phyloP scores from a whole-genome alignment of 1,139 yeast genomes.

The Diutina neorugosa region DNA sequence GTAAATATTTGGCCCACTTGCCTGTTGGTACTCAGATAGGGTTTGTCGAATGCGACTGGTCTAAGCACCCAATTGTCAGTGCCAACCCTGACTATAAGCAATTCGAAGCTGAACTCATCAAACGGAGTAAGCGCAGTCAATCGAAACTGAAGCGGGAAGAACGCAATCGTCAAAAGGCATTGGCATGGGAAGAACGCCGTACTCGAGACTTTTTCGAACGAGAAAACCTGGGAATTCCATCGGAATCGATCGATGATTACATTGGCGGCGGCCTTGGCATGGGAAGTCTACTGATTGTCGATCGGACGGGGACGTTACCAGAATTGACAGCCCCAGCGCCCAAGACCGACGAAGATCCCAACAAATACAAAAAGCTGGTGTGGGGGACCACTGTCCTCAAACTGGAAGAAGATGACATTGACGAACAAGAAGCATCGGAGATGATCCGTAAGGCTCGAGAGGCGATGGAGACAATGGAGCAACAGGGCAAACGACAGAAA shows the following conservation, averaged over 20 bases:
- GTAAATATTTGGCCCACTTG: constrained; percentile 67
- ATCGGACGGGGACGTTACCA: constrained; percentile 1
- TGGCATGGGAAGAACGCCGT: constrained; percentile 47
- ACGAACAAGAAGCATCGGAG: constrained; percentile 27
- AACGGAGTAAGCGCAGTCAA: constrained; percentile 42
- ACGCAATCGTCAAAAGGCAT: constrained; percentile 45
- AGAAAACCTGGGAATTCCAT: constrained; percentile 30
- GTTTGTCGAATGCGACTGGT: constrained; percentile 81
- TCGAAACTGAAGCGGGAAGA: constrained; percentile 57
- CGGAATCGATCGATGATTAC: constrained; percentile 10
- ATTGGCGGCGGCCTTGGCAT: constrained; percentile 9
- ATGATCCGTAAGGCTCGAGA: constrained; percentile 38
- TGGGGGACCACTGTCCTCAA: constrained; percentile 52
- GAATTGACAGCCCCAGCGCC: constrained; percentile 4
- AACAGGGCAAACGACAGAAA: constrained; percentile 18
- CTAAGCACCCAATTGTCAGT: constrained; percentile 26
- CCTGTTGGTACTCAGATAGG: constrained; percentile 83
- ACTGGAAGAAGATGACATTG: constrained; percentile 16
- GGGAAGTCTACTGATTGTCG: constrained; percentile 22
- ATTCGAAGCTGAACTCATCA: constrained; percentile 49
- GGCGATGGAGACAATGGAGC: constrained; percentile 20
- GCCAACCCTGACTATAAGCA: constrained; percentile 35
- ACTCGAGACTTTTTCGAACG: constrained; percentile 44
- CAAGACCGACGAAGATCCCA: constrained; percentile 6
- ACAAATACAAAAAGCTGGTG: constrained; percentile 29